These are phyloP conservation scores for Aureobasidium lini DNA, from an alignment of 2,329 filamentous ascomycete genomes.

Conservation along the genomic window DNA sequence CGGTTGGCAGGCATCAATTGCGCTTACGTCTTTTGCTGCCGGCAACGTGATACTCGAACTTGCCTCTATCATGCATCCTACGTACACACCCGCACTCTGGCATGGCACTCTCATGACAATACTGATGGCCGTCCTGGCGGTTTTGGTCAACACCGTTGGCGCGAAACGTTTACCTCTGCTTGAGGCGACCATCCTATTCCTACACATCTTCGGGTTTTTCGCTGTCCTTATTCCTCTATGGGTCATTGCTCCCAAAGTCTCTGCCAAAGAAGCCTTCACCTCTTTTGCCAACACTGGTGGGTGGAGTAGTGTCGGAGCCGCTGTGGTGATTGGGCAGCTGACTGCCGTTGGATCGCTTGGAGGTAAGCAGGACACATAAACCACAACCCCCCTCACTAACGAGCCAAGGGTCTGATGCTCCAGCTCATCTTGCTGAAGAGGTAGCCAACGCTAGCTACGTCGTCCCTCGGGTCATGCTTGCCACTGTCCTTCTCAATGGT, in stretches of 20 bases:
- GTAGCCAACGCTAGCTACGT: slow-evolving; percentile 25
- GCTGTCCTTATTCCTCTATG: slow-evolving; percentile 26
- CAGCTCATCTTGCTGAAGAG: slow-evolving; percentile 23
- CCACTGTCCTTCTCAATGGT: slow-evolving; percentile 34
- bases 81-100: slow-evolving; percentile 17
- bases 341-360: slow-evolving; percentile 14
- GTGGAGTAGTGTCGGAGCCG: slow-evolving; percentile 30
- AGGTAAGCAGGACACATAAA: slow-evolving; percentile 28
- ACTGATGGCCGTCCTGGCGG: slow-evolving; percentile 18
- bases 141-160: slow-evolving; percentile 32
- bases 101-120: slow-evolving; percentile 22
- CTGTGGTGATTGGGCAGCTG: slow-evolving; percentile 16
- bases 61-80: slow-evolving; percentile 10
- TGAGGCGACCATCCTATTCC: slow-evolving; percentile 24
- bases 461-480: slow-evolving; percentile 35
- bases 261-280: slow-evolving; percentile 39
- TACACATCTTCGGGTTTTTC: slow-evolving; percentile 20
- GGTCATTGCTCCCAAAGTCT: slow-evolving; percentile 34
- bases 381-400: slow-evolving; percentile 31
- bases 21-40: slow-evolving; percentile 12
- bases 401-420: slow-evolving; percentile 20
- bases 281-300: slow-evolving; percentile 40
- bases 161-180: slow-evolving; percentile 18
- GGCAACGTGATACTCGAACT: slow-evolving; percentile 13
- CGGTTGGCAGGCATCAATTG: slow-evolving; percentile 32